Percentiles rank a stretch among this genome's conserved stretches.
Evolutionary conservation across 345 rosid species (phyloP).

Genomic region (Aquilaria yunnanensis): DNA sequence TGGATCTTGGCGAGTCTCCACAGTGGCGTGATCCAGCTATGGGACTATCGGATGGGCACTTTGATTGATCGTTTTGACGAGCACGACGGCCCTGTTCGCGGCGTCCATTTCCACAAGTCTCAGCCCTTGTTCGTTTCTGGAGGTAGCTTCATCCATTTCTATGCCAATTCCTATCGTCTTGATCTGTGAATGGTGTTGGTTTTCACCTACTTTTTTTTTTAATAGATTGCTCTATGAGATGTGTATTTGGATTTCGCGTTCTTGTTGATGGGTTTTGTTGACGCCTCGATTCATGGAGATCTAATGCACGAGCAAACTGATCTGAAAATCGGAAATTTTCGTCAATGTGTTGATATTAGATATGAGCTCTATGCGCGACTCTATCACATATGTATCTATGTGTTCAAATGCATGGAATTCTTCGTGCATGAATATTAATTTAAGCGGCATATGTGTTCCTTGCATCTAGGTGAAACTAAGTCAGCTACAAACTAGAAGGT

Average conservation of each 20-base stretch:
- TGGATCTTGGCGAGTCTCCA: conserved; percentile 99
- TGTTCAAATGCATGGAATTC: no score
- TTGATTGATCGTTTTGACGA: conserved; percentile 90
- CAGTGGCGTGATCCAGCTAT: conserved; percentile 98
- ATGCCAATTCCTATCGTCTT: no score
- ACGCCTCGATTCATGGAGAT: neutral
- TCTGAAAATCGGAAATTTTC: no score
- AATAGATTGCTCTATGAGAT: neutral
- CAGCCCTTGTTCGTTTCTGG: conserved; percentile 96
- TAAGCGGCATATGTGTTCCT: no score
- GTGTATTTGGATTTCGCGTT: neutral
- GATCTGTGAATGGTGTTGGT: no score
- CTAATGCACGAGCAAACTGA: neutral
- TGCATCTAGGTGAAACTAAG: no score
- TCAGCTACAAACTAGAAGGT: no score
- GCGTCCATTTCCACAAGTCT: conserved; percentile 89
- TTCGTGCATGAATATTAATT: no score
- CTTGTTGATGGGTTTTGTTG: conserved; percentile 1
- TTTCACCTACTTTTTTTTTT: no score
- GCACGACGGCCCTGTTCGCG: conserved; percentile 99
- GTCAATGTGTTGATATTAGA: no score
- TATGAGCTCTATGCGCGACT: no score
- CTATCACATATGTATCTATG: no score
- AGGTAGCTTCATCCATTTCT: conserved; percentile 33
- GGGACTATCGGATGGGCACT: conserved; percentile 99